Evolutionary conservation across 2,329 filamentous ascomycete genomes (phyloP).

Genomic region (Cladosporium austrohemisphaericum): DNA sequence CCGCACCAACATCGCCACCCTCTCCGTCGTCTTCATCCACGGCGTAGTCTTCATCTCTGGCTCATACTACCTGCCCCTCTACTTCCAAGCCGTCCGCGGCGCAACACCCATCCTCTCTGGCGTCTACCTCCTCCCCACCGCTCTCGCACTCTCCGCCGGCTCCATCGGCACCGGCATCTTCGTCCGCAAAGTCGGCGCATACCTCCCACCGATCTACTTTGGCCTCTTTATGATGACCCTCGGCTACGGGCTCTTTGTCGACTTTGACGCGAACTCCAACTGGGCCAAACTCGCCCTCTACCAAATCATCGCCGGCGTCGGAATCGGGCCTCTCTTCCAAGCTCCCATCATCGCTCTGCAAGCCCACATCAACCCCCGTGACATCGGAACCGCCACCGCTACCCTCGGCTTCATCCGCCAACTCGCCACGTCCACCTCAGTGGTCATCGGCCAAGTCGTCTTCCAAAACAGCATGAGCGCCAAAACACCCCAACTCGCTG

Average conservation of each 20-base stretch:
- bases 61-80: conserved; percentile 78
- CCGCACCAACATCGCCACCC: conserved; percentile 61
- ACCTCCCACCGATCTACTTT: conserved; percentile 51
- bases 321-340: conserved; percentile 66
- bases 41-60: conserved; percentile 73
- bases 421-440: conserved; percentile 62
- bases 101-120: conserved; percentile 67
- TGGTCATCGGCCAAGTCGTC: conserved; percentile 72
- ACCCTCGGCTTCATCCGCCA: conserved; percentile 67
- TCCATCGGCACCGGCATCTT: conserved; percentile 36
- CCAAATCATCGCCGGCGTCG: conserved; percentile 61
- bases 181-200: conserved; percentile 46
- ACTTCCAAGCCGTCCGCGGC: conserved; percentile 74
- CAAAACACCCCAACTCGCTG: conserved; percentile 48
- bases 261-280: conserved; percentile 32
- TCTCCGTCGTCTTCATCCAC: conserved; percentile 67
- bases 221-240: conserved; percentile 37
- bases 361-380: conserved; percentile 56
- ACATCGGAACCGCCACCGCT: conserved; percentile 66
- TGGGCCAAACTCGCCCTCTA: conserved; percentile 45
- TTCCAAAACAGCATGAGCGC: conserved; percentile 71
- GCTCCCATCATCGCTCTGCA: conserved; percentile 66
- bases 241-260: conserved; percentile 38
- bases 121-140: conserved; percentile 49
- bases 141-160: conserved; percentile 32